phyloP scores from a whole-genome alignment of 148 eudicot genomes.

The Nyssa sinensis region DNA sequence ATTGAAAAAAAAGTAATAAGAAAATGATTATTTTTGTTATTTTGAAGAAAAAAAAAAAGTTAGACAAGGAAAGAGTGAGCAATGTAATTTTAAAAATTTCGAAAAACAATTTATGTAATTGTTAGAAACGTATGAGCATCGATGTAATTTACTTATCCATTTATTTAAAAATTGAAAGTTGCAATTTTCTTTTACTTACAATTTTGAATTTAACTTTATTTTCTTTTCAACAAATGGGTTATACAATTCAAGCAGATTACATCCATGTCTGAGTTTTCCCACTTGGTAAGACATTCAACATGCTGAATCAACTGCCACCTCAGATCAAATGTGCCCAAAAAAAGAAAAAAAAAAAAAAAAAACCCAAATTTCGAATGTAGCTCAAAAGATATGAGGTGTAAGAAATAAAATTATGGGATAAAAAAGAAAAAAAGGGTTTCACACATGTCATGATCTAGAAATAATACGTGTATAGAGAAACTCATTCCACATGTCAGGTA shows the following conservation, averaged over 20 bases:
- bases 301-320: not conserved
- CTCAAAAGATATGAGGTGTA: not conserved
- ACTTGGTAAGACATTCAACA: not conserved
- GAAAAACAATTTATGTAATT: too few species aligned
- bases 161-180: too few species aligned
- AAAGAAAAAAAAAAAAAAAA: too few species aligned
- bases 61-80: too few species aligned
- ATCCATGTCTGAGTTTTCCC: not conserved
- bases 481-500: slow-evolving; percentile 97
- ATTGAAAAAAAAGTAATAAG: too few species aligned
- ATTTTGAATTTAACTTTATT: slow-evolving; percentile 14
- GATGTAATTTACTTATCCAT: too few species aligned
- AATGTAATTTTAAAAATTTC: too few species aligned
- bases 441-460: slow-evolving; percentile 33
- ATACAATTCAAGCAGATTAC: slow-evolving; percentile 4
- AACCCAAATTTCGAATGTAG: not conserved
- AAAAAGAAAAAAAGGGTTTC: not conserved
- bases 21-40: too few species aligned
- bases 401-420: not conserved
- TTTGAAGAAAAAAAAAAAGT: too few species aligned
- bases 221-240: slow-evolving; percentile 5
- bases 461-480: slow-evolving; percentile 75
- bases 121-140: too few species aligned
- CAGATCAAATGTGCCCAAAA: not conserved
- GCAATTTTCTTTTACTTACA: slow-evolving; percentile 11